Percentiles rank a stretch among this genome's conserved stretches.
phyloP scores from a whole-genome alignment of 768 basidiomycete species.

The Termitomyces sp. region DNA sequence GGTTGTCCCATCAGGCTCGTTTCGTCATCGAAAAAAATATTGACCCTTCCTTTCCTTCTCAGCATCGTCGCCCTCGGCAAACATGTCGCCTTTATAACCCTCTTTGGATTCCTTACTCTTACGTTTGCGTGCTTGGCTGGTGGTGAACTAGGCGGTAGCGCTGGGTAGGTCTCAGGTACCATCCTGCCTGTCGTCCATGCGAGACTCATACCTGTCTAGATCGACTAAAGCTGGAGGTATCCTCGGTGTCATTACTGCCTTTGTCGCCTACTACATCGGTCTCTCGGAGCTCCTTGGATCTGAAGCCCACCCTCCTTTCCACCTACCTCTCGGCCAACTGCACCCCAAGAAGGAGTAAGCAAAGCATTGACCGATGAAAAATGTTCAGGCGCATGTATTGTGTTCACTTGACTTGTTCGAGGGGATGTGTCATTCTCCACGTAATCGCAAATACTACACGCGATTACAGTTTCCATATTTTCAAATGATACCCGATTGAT shows the following conservation, averaged over 20 bases:
- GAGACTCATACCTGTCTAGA: slow-evolving; percentile 14
- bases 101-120: slow-evolving; percentile 30
- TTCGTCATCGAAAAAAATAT: not conserved
- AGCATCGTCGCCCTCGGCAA: slow-evolving; percentile 36
- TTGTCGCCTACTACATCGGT: slow-evolving; percentile 44
- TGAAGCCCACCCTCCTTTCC: slow-evolving; percentile 31
- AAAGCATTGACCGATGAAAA: not conserved
- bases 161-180: slow-evolving; percentile 19
- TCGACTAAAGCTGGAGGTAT: slow-evolving; percentile 37
- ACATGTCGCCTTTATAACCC: slow-evolving; percentile 30
- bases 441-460: too few relatives aligned
- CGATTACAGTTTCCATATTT: too few relatives aligned
- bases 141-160: slow-evolving; percentile 26
- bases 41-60: not conserved
- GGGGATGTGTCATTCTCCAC: too few relatives aligned
- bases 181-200: not conserved
- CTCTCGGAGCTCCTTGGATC: slow-evolving; percentile 35
- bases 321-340: slow-evolving; percentile 38
- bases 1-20: not conserved
- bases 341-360: slow-evolving; percentile 13
- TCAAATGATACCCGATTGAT: too few relatives aligned
- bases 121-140: slow-evolving; percentile 39
- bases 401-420: too few relatives aligned
- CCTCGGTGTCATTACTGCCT: slow-evolving; percentile 38
- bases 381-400: too few relatives aligned